Percentiles rank a stretch among this genome's conserved stretches.
These are phyloP conservation scores for Crithidia bombi DNA, from an alignment of 208 protist species.

Conservation along the genomic window DNA sequence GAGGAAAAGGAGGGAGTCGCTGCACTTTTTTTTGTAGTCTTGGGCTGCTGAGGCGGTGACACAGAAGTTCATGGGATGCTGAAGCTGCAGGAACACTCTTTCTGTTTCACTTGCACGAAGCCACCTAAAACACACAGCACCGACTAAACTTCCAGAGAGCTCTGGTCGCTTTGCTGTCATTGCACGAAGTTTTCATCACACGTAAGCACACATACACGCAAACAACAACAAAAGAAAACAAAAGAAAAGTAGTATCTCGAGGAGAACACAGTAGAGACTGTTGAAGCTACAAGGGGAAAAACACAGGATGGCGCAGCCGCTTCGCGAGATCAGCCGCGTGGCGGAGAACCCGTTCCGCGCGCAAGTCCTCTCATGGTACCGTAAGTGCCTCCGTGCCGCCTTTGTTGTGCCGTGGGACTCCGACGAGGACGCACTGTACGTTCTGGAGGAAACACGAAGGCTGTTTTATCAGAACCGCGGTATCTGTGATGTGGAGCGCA, in stretches of 20 bases:
- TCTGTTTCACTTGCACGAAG: background rate
- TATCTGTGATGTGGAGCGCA: conserved; percentile 60
- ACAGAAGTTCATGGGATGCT: background rate
- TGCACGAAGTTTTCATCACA: too few species aligned
- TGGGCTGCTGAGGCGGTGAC: background rate
- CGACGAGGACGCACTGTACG: conserved; percentile 87
- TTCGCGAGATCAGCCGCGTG: conserved; percentile 29
- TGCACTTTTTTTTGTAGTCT: too few species aligned
- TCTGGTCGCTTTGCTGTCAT: too few species aligned
- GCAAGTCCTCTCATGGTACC: conserved; percentile 84
- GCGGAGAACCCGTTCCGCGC: conserved; percentile 62
- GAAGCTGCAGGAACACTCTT: too few species aligned
- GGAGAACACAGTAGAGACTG: too few species aligned
- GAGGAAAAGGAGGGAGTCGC: too few species aligned
- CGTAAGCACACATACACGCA: too few species aligned
- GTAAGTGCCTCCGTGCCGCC: conserved; percentile 77
- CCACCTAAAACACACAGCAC: too few species aligned
- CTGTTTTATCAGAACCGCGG: conserved; percentile 75
- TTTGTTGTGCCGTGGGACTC: conserved; percentile 83
- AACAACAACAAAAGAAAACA: too few species aligned
- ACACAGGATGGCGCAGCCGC: background rate
- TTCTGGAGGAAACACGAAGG: conserved; percentile 78
- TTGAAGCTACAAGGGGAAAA: background rate
- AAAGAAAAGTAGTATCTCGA: too few species aligned
- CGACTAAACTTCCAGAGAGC: too few species aligned